Percentiles rank a stretch among this genome's conserved stretches.
Evolutionary conservation across 176 grass and related monocot species (phyloP).

Genomic region (Musa schizocarpa): DNA sequence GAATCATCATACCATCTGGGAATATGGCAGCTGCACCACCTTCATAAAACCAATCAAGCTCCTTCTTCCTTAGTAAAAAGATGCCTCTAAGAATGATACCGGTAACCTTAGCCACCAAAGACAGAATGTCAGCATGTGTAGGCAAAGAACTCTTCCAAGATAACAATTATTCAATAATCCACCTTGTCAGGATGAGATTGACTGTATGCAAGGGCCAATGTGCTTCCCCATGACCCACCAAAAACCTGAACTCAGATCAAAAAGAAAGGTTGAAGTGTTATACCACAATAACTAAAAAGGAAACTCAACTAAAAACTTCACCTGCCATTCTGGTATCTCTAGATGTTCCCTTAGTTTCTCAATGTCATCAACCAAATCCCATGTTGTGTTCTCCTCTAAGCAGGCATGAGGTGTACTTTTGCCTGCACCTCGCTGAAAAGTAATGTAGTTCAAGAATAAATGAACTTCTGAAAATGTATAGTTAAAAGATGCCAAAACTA

Average conservation of each 20-base stretch:
- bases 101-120: slow-evolving; percentile 53
- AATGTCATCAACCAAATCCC: slow-evolving; percentile 84
- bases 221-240: slow-evolving; percentile 96
- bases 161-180: neutral
- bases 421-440: slow-evolving; percentile 66
- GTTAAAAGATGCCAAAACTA: neutral
- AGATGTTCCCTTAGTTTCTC: slow-evolving; percentile 87
- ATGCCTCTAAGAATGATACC: slow-evolving; percentile 90
- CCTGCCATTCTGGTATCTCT: slow-evolving; percentile 86
- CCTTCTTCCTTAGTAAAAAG: slow-evolving; percentile 82
- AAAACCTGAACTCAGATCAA: slow-evolving; percentile 53
- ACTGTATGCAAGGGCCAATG: slow-evolving; percentile 77
- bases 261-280: neutral
- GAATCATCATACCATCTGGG: slow-evolving; percentile 55
- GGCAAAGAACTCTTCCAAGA: neutral
- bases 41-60: slow-evolving; percentile 94
- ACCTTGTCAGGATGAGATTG: slow-evolving; percentile 82
- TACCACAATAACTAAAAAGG: neutral
- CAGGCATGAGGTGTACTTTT: slow-evolving; percentile 86
- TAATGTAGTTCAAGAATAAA: neutral
- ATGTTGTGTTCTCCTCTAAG: slow-evolving; percentile 87
- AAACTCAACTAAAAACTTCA: slow-evolving; percentile 2
- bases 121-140: neutral
- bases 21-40: slow-evolving; percentile 84
- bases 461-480: neutral